Evolutionary conservation across 306 rosid genomes (phyloP).

Genomic region (Calophaca sinica): DNA sequence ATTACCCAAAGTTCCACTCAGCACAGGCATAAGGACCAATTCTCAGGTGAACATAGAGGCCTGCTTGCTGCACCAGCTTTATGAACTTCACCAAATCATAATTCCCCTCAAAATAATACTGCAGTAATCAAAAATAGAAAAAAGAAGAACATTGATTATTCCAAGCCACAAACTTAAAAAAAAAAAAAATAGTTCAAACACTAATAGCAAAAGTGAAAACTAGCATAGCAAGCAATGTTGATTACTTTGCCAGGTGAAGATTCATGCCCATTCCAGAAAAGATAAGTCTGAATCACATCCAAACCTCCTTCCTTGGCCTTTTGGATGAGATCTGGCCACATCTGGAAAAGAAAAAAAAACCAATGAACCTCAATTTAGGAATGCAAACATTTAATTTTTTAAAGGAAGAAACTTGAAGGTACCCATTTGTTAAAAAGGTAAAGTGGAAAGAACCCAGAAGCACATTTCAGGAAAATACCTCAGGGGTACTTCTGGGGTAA

Average conservation of each 20-base stretch:
- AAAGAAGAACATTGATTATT: conserved; percentile 15
- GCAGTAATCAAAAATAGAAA: conserved; percentile 36
- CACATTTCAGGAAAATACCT: conserved; percentile 74
- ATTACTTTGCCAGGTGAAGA: conserved; percentile 92
- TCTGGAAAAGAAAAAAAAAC: conserved; percentile 49
- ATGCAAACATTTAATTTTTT: background rate
- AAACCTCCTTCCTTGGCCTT: conserved; percentile 98
- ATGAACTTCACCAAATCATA: conserved; percentile 93
- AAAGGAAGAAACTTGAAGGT: conserved; percentile 39
- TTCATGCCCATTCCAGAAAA: conserved; percentile 99
- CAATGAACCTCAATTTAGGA: conserved; percentile 22
- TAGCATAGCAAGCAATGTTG: conserved; percentile 32
- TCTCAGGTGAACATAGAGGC: conserved; percentile 89
- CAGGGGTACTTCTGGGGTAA: conserved; percentile 96
- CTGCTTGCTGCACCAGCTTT: conserved; percentile 93
- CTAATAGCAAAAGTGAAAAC: background rate
- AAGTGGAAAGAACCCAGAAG: conserved; percentile 43
- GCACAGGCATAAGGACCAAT: conserved; percentile 99
- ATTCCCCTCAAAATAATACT: conserved; percentile 93
- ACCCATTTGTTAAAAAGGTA: conserved; percentile 46
- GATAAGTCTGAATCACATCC: conserved; percentile 97
- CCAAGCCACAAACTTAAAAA: conserved; percentile 14
- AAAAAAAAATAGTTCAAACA: conserved; percentile 32
- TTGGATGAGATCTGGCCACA: conserved; percentile 99
- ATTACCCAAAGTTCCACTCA: conserved; percentile 99